Evolutionary conservation across 805 yeast genomes (phyloP).

Genomic region (Candida sakaeoensis): DNA sequence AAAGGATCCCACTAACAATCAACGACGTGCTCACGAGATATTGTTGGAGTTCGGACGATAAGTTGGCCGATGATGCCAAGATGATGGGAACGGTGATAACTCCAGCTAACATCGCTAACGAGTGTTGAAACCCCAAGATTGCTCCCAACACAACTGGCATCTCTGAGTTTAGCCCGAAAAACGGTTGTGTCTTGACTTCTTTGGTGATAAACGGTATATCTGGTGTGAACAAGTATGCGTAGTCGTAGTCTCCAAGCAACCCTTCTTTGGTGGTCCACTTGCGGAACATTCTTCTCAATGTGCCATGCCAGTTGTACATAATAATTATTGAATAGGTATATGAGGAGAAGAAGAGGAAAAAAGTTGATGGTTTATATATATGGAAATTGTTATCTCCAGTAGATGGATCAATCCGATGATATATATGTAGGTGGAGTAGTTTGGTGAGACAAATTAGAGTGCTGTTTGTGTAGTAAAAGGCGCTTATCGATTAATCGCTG

Average conservation of each 20-base stretch:
- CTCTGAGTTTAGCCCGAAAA: conserved; percentile 74
- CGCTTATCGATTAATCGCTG: no score
- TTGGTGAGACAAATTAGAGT: no score
- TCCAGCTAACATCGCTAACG: conserved; percentile 90
- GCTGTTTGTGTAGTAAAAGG: no score
- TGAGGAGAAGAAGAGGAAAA: no score
- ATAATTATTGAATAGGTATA: neutral
- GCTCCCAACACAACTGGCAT: conserved; percentile 80
- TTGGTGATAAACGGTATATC: conserved; percentile 60
- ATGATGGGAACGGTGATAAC: conserved; percentile 66
- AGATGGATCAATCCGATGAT: no score
- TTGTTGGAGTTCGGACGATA: conserved; percentile 38
- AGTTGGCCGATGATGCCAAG: conserved; percentile 60
- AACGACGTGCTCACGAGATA: conserved; percentile 38
- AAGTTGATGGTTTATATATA: no score
- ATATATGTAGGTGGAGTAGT: no score
- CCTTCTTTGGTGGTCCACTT: conserved; percentile 77
- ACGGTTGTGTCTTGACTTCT: conserved; percentile 60
- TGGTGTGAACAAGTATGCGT: conserved; percentile 75
- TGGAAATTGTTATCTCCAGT: no score
- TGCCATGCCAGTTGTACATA: conserved; percentile 4
- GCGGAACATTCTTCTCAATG: conserved; percentile 9
- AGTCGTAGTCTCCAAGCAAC: conserved; percentile 82
- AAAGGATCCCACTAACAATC: conserved; percentile 49
- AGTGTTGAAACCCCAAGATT: conserved; percentile 80